Conservation (phyloP, 305 asterid genomes). For the Fraxinus xanthoxyloides region DNA sequence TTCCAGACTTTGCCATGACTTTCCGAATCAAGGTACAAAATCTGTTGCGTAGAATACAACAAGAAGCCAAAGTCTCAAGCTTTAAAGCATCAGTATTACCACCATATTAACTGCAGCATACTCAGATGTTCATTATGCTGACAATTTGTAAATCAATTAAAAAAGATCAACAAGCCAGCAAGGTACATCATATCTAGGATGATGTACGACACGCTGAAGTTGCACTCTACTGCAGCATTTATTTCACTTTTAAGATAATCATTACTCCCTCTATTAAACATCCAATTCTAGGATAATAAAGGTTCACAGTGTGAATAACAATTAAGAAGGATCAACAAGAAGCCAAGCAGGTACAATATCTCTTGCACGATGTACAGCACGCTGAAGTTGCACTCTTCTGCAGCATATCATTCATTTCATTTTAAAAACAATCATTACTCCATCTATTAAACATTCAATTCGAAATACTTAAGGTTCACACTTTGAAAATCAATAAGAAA, state of each 20-base stretch:
- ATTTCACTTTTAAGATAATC: neutral
- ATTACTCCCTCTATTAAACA: neutral
- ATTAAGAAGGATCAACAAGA: neutral
- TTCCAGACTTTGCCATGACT: neutral
- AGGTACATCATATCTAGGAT: neutral
- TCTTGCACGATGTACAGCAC: neutral
- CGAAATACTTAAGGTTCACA: neutral
- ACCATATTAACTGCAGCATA: neutral
- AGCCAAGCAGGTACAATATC: neutral
- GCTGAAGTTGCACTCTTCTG: neutral
- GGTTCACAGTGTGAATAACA: neutral
- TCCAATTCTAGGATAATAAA: neutral
- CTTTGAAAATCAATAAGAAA: neutral
- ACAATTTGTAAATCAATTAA: neutral
- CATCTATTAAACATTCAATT: neutral
- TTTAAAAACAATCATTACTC: neutral
- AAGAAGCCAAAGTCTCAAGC: neutral
- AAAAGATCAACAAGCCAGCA: neutral
- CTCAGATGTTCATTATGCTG: neutral
- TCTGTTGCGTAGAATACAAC: neutral
- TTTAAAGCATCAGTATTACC: neutral
- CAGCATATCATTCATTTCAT: neutral
- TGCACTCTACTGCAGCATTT: neutral
- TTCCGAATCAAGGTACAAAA: neutral
- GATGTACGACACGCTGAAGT: neutral